These are phyloP conservation scores for Miamiensis avidus DNA, from an alignment of 169 alveolate species.

Conservation along the genomic window DNA sequence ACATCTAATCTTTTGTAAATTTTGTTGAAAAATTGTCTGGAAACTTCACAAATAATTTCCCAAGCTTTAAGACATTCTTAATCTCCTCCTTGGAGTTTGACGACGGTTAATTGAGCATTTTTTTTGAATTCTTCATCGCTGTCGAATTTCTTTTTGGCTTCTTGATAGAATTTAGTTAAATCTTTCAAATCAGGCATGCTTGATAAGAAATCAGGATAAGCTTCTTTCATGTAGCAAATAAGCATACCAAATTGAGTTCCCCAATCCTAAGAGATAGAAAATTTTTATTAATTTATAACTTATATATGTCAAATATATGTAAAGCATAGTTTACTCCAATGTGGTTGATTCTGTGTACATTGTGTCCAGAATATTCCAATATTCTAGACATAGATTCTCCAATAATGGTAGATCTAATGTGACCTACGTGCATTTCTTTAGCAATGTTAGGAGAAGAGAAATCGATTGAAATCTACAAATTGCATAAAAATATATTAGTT, in stretches of 20 bases:
- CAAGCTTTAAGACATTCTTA: constrained; percentile 83
- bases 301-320: too few species aligned
- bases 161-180: constrained; percentile 94
- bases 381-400: constrained; percentile 96
- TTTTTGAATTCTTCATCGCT: constrained; percentile 88
- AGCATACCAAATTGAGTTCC: constrained; percentile 99
- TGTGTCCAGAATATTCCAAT: constrained; percentile 88
- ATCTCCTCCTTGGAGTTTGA: constrained; percentile 88
- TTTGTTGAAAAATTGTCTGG: constrained; percentile 85
- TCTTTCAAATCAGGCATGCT: constrained; percentile 93
- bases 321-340: constrained; percentile 9
- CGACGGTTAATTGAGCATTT: constrained; percentile 84
- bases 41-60: constrained; percentile 90
- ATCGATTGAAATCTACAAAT: constrained; percentile 91
- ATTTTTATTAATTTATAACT: too few species aligned
- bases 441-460: constrained; percentile 99
- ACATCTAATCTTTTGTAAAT: constrained; percentile 90
- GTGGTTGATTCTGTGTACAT: constrained; percentile 57
- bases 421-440: constrained; percentile 99
- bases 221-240: constrained; percentile 88
- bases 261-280: constrained; percentile 89
- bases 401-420: constrained; percentile 96
- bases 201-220: constrained; percentile 91
- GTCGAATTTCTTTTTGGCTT: constrained; percentile 93
- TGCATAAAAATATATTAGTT: too few species aligned